Evolutionary conservation across 129 eudicot species (phyloP), one percentile per base, ranked within the genome.

Genomic region (Sambucus nigra): DNA sequence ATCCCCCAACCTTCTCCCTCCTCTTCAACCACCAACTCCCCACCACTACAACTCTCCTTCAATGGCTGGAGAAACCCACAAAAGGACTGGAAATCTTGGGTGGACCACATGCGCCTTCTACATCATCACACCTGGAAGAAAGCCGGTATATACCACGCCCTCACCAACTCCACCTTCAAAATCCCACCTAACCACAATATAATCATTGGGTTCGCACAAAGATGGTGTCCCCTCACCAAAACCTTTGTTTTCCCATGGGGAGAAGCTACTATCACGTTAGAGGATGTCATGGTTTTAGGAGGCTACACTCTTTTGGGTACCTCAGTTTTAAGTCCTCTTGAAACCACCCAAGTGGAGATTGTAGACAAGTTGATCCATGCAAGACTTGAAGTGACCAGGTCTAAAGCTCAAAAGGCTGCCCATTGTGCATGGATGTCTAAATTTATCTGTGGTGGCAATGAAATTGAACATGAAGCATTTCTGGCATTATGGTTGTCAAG

Each of bases 221-320:
- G 57, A 24, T 78, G 85, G 85, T 60, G 74, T 32, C 26, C 53
- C 9, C 58, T 61, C 18, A 73, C 85, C 2, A 78, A 73, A 57
- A 44, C 77, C 0, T 78, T 78, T 55, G 28, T 73, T 29, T 78
- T 78, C 25, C 65, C 51, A 5, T 73, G 76, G 76, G 80, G 84
- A 7, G 84, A 78, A 48, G 71, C 72, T 5, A 78, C 80, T 0
- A 52, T 78, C 21, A 65, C 80, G 11, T 44, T 78, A 10, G 84
- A 78, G 38, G 84, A 78, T 63, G 38, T 78, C 11, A 22, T 73
- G 49, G 47, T 78, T 51, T 22, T 78, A 14, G 79, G 84, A 13
- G 76, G 84, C 5, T 77, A 51, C 63, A 54, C 83, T 53, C 72
- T 58, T 20, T 46, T 63, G 27, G 83, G 79, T 10, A 44, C 62